These are phyloP conservation scores for Tillandsia leiboldiana DNA, from an alignment of 176 grass and related monocot genomes.

Conservation along the genomic window DNA sequence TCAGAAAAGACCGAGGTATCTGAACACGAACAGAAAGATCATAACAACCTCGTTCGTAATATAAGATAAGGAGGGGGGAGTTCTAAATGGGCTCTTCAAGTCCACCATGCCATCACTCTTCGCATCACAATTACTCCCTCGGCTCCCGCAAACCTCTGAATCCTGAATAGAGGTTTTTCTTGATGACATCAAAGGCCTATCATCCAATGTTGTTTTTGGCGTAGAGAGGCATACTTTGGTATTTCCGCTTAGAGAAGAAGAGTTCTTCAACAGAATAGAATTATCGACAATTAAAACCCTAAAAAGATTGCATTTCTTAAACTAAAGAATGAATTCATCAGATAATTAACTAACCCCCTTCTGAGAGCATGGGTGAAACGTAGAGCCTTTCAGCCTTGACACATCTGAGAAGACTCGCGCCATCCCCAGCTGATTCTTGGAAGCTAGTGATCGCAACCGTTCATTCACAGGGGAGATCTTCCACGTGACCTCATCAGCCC, in stretches of 20 bases:
- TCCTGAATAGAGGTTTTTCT: constrained; percentile 17
- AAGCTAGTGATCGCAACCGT: constrained; percentile 37
- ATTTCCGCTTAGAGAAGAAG: constrained; percentile 38
- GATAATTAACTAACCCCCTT: background rate
- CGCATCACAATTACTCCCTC: constrained; percentile 20
- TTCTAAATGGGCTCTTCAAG: constrained; percentile 60
- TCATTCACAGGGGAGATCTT: constrained; percentile 88
- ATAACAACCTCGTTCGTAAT: constrained; percentile 41
- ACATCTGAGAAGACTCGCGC: constrained; percentile 13
- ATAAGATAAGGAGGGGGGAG: constrained; percentile 70
- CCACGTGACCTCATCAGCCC: constrained; percentile 69
- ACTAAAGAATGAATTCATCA: background rate
- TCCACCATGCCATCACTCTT: constrained; percentile 28
- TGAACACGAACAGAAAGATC: background rate
- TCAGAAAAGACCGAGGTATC: background rate
- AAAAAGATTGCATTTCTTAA: background rate
- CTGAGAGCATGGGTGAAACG: constrained; percentile 53
- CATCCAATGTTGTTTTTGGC: background rate
- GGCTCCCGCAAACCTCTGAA: constrained; percentile 10
- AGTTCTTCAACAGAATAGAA: constrained; percentile 17
- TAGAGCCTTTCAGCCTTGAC: constrained; percentile 16
- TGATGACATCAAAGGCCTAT: constrained; percentile 15
- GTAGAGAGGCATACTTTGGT: constrained; percentile 65
- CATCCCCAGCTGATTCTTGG: constrained; percentile 43
- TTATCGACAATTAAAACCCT: background rate